These are phyloP conservation scores for Cryoendolithus antarcticus DNA, from an alignment of 2,329 filamentous ascomycete species.

Conservation along the genomic window DNA sequence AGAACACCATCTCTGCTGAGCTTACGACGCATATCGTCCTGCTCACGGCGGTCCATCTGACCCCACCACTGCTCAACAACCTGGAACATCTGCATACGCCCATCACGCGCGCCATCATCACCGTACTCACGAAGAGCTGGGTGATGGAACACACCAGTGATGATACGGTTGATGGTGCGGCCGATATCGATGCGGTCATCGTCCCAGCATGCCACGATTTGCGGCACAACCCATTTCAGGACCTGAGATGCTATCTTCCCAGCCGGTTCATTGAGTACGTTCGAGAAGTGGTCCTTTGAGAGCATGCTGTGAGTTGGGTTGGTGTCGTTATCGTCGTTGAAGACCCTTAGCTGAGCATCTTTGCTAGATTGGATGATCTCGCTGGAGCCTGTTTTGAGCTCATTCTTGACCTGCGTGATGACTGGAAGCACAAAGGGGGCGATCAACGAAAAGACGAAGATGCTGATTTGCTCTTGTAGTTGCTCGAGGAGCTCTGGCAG, in stretches of 20 bases:
- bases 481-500: slow-evolving; percentile 77
- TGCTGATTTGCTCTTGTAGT: slow-evolving; percentile 71
- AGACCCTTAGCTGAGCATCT: slow-evolving; percentile 76
- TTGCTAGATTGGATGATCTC: slow-evolving; percentile 79
- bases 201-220: slow-evolving; percentile 80
- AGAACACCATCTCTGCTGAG: slow-evolving; percentile 68
- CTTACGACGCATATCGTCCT: slow-evolving; percentile 58
- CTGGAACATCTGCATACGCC: slow-evolving; percentile 65
- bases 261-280: slow-evolving; percentile 76
- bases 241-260: slow-evolving; percentile 70
- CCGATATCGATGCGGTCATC: slow-evolving; percentile 59
- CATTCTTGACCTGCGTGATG: slow-evolving; percentile 73
- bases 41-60: slow-evolving; percentile 48
- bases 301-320: slow-evolving; percentile 94
- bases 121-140: slow-evolving; percentile 64
- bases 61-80: slow-evolving; percentile 79
- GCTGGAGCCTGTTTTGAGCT: slow-evolving; percentile 72
- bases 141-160: slow-evolving; percentile 75
- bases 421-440: slow-evolving; percentile 80
- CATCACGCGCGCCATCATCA: slow-evolving; percentile 57
- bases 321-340: slow-evolving; percentile 60
- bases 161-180: slow-evolving; percentile 60
- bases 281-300: slow-evolving; percentile 90
- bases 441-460: slow-evolving; percentile 85
- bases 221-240: slow-evolving; percentile 75